These are phyloP conservation scores for Aspergillus sclerotiicarbonarius DNA, from an alignment of 495 filamentous ascomycete species.

Conservation along the genomic window DNA sequence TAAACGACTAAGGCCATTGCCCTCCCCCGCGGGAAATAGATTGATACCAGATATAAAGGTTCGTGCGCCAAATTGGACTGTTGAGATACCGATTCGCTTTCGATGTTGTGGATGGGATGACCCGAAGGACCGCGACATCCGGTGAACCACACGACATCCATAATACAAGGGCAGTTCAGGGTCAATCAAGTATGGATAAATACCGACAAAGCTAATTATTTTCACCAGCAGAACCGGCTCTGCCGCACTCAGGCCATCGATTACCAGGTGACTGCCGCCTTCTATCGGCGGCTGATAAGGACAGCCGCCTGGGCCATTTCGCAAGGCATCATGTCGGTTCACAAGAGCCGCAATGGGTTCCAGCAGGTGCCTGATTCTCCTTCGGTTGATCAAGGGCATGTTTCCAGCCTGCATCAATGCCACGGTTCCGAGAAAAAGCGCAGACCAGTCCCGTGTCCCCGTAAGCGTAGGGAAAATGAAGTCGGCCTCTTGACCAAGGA, in stretches of 20 bases:
- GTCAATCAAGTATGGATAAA: too few relatives aligned
- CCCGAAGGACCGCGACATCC: neutral
- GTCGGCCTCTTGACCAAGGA: constrained; percentile 21
- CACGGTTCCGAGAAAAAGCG: constrained; percentile 13
- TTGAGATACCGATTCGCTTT: constrained; percentile 8
- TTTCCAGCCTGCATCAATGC: neutral
- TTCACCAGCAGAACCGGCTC: too few relatives aligned
- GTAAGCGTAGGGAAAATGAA: constrained; percentile 15
- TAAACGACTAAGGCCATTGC: neutral
- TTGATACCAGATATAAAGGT: constrained; percentile 14
- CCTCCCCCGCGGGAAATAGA: neutral
- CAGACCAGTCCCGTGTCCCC: constrained; percentile 10
- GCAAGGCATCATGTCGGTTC: neutral
- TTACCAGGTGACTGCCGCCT: neutral
- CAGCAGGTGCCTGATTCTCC: constrained; percentile 52
- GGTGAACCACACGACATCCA: constrained; percentile 16
- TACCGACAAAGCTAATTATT: too few relatives aligned
- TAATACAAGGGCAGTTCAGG: constrained; percentile 6
- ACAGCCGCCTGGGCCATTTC: constrained; percentile 1
- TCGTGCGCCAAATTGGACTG: constrained; percentile 8
- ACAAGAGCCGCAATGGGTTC: constrained; percentile 61
- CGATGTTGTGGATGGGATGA: neutral
- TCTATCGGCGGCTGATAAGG: too few relatives aligned
- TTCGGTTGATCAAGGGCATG: constrained; percentile 14
- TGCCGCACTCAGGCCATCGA: neutral